These are phyloP conservation scores for Trichoderma simmonsii DNA, from an alignment of 2,329 filamentous ascomycete species.

Conservation along the genomic window DNA sequence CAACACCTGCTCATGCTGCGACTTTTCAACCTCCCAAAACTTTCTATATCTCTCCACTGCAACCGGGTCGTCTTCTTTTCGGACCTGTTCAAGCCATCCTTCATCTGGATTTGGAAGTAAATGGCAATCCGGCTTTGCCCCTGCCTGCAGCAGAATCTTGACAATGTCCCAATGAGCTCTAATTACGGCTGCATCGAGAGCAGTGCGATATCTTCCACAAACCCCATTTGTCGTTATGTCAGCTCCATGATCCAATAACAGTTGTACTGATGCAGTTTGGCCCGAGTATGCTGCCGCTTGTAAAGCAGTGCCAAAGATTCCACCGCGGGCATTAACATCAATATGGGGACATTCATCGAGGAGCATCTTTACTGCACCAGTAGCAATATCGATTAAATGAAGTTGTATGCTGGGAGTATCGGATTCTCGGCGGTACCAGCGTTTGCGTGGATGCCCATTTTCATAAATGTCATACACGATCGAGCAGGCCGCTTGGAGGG, in stretches of 20 bases:
- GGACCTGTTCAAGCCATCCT: neutral
- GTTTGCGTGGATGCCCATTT: neutral
- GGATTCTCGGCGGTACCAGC: neutral
- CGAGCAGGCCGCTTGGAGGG: neutral
- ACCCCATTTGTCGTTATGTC: accelerated
- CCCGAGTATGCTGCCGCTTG: neutral
- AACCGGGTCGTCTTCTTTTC: neutral
- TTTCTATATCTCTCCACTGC: slow-evolving; percentile 3
- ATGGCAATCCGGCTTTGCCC: neutral
- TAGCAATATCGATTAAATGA: neutral
- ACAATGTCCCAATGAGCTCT: neutral
- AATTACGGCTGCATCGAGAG: neutral
- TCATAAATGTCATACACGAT: neutral
- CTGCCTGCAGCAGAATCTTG: neutral
- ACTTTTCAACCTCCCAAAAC: slow-evolving; percentile 7
- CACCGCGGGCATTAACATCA: neutral
- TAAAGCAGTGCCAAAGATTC: neutral
- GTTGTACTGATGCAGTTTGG: neutral
- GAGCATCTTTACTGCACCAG: neutral
- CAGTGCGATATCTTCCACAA: neutral
- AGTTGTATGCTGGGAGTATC: neutral
- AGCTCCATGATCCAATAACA: neutral
- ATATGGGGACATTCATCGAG: neutral
- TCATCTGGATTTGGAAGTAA: neutral
- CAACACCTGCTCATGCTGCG: neutral